Conservation (phyloP, 2,329 filamentous ascomycete species). For the Talaromyces sp. region DNA sequence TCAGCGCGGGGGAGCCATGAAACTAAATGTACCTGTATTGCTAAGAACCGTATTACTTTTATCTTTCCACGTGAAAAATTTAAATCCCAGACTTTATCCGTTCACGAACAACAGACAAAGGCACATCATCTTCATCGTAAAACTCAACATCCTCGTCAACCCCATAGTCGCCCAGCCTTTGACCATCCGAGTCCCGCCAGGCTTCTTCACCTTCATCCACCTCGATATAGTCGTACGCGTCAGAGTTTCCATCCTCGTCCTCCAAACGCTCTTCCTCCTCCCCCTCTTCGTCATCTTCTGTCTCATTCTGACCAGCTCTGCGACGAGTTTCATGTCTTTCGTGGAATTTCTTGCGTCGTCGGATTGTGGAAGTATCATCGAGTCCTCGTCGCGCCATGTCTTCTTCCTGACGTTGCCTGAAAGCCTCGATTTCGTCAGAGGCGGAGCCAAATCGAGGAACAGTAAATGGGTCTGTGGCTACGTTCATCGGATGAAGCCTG, state of each 20-base stretch:
- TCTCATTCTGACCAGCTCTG: constrained; percentile 14
- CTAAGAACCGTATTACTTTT: not conserved
- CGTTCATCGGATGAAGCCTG: constrained; percentile 15
- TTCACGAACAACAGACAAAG: constrained; percentile 34
- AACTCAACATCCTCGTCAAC: constrained; percentile 62
- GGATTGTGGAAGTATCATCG: constrained; percentile 19
- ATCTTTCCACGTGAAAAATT: not conserved
- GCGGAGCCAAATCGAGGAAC: constrained; percentile 27
- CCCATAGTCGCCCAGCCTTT: constrained; percentile 58
- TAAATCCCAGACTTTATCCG: constrained; percentile 6
- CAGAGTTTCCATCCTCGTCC: not conserved
- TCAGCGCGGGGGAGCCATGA: not conserved
- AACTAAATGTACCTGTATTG: not conserved
- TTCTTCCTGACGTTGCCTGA: constrained; percentile 48
- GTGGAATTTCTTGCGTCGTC: constrained; percentile 38
- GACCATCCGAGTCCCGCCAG: constrained; percentile 60
- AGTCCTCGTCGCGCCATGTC: constrained; percentile 44
- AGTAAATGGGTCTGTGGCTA: constrained; percentile 18
- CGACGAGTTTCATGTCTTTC: constrained; percentile 23
- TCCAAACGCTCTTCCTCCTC: constrained; percentile 2
- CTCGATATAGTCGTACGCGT: constrained; percentile 8
- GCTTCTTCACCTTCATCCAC: constrained; percentile 51
- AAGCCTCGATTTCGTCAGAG: constrained; percentile 47
- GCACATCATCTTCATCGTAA: constrained; percentile 59
- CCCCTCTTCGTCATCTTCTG: constrained; percentile 15